Base-by-base conservation (phyloP, 306 rosid species). In the Ceratonia siliqua region DNA sequence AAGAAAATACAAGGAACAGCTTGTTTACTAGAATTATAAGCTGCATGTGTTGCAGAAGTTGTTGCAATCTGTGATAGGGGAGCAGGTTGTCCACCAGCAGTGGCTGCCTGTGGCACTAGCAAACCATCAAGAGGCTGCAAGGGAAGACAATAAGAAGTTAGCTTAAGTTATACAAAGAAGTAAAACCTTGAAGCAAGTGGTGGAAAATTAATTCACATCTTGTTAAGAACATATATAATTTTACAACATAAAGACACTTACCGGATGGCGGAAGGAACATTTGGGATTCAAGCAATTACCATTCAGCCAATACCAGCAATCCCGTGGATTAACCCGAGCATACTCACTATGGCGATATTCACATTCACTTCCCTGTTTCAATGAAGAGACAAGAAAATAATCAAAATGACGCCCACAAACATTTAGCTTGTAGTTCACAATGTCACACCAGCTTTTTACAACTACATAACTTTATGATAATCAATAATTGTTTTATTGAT, bases 311-410 rank as follows among this genome's bases (percentile, higher is more conserved):
- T 84, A 95, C 84, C 89, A 89, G 82, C 99, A 95, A 82, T 95
- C 99, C 82, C 99, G 85, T 24, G 99, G 98, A 78, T 95, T 95
- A 62, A 92, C 86, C 42, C 97, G 85, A 11, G 99, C 99, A 72
- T 84, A 87, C 73, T 95, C 99, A 62, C 97, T 95, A 49, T 95
- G 99, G 43, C 99, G 98, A 81, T 92, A 95, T 75, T 95, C 99
- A 1, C 99, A 95, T 82, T 95, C 99, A 78, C 80, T 79, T 33
- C 99, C 99, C 99, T 95, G 61, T 73, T 52, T 63, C 77, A 57
- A 84, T 43, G 57, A 72, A 61, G 67, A 75, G 42, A 42, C 18
- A 14, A 62, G 67, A 41, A 33, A 71, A 28, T 70, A 42, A 72
- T 79, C 39, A 79, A 30, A 50, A 66, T 55, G 24, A 64, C 0